Evolutionary conservation across 176 grass and related monocot species (phyloP).

Genomic region (Metroxylon sagu): DNA sequence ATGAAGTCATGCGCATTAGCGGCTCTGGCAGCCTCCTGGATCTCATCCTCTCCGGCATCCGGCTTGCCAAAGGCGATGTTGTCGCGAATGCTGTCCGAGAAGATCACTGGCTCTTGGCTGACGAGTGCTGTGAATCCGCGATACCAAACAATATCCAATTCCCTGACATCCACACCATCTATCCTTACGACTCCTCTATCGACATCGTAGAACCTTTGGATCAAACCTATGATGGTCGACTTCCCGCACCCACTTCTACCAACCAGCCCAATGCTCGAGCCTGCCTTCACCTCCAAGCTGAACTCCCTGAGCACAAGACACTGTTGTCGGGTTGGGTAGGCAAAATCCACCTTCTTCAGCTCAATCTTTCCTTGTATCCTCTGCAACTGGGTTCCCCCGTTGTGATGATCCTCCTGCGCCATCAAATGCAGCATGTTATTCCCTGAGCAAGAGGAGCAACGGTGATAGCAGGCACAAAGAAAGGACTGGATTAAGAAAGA

Average conservation of each 20-base stretch:
- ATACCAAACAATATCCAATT: conserved; percentile 76
- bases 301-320: conserved; percentile 88
- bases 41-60: conserved; percentile 82
- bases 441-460: neutral
- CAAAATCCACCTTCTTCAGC: conserved; percentile 83
- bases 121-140: conserved; percentile 87
- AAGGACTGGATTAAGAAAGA: neutral
- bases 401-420: conserved; percentile 33
- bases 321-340: conserved; percentile 73
- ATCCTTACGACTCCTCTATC: conserved; percentile 70
- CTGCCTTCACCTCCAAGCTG: conserved; percentile 86
- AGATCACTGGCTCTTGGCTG: conserved; percentile 86
- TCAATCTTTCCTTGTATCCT: conserved; percentile 86
- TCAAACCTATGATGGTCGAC: conserved; percentile 86
- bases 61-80: conserved; percentile 96
- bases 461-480: neutral
- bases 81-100: conserved; percentile 75
- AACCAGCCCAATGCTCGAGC: conserved; percentile 78
- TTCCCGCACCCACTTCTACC: conserved; percentile 94
- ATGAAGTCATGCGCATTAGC: conserved; percentile 96
- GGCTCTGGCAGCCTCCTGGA: conserved; percentile 71
- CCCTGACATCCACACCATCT: conserved; percentile 69
- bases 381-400: conserved; percentile 42
- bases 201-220: conserved; percentile 96
- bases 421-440: conserved; percentile 7